phyloP scores from a whole-genome alignment of 2,329 filamentous ascomycete genomes.

The Cyphellophora attinorum region DNA sequence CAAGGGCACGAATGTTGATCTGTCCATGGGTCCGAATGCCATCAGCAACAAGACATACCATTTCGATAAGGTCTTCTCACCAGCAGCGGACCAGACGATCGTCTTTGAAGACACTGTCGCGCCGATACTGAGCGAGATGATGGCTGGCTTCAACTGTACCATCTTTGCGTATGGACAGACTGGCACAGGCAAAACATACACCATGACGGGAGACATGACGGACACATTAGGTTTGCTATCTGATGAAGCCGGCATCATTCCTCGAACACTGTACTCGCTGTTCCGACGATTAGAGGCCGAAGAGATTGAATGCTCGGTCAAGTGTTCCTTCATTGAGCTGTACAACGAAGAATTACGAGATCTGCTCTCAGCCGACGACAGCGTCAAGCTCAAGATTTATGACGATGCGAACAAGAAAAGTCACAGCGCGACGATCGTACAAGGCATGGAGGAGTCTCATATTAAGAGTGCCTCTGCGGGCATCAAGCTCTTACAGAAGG shows the following conservation, averaged over 20 bases:
- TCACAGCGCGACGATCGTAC: constrained; percentile 76
- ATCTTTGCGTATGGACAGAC: constrained; percentile 99
- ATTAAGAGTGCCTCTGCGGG: constrained; percentile 78
- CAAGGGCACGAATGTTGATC: constrained; percentile 70
- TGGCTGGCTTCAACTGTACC: constrained; percentile 92
- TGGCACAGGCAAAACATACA: constrained; percentile 97
- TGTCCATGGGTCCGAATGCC: constrained; percentile 87
- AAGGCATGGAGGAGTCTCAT: constrained; percentile 95
- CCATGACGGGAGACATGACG: constrained; percentile 96
- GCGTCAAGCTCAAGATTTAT: constrained; percentile 83
- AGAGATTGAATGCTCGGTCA: constrained; percentile 76
- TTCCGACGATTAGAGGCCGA: constrained; percentile 76
- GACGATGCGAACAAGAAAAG: constrained; percentile 83
- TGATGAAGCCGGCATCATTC: constrained; percentile 90
- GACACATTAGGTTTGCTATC: constrained; percentile 77
- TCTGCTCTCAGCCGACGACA: constrained; percentile 72
- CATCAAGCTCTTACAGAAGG: constrained; percentile 78
- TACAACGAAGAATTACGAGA: constrained; percentile 98
- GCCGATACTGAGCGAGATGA: constrained; percentile 91
- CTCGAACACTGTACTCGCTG: constrained; percentile 74
- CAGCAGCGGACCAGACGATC: constrained; percentile 85
- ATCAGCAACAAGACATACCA: constrained; percentile 93
- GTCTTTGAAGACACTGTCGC: constrained; percentile 92
- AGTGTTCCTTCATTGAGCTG: constrained; percentile 96
- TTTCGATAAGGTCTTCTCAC: constrained; percentile 95